Evolutionary conservation across 306 rosid species (phyloP).

Genomic region (Boehmeria nivea): DNA sequence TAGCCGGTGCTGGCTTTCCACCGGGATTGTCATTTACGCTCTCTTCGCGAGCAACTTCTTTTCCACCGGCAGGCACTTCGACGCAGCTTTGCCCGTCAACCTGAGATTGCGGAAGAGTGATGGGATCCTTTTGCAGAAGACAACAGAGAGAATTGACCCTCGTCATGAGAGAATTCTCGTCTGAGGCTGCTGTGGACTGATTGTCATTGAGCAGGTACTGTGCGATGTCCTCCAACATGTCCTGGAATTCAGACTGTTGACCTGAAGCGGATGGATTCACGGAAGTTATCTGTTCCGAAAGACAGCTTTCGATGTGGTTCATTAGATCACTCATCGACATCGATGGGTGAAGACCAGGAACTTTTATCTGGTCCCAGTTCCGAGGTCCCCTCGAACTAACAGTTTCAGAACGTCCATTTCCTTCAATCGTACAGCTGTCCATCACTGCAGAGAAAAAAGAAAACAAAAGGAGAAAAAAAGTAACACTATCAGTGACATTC

Average conservation of each 20-base stretch:
- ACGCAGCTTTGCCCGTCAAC: slow-evolving; percentile 17
- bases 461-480: too few species aligned
- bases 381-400: slow-evolving; percentile 38
- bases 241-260: slow-evolving; percentile 44
- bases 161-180: slow-evolving; percentile 79
- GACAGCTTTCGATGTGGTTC: slow-evolving; percentile 62
- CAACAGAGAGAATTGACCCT: slow-evolving; percentile 82
- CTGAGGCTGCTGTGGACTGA: slow-evolving; percentile 52
- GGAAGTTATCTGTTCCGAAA: slow-evolving; percentile 64
- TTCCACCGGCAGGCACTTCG: slow-evolving; percentile 33
- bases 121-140: slow-evolving; percentile 73
- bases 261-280: slow-evolving; percentile 39
- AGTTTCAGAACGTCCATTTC: slow-evolving; percentile 51
- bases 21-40: slow-evolving; percentile 33
- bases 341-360: slow-evolving; percentile 65
- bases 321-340: slow-evolving; percentile 72
- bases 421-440: slow-evolving; percentile 50
- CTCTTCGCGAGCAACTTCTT: slow-evolving; percentile 30
- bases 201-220: slow-evolving; percentile 68
- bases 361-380: slow-evolving; percentile 58
- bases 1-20: slow-evolving; percentile 40
- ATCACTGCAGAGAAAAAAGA: slow-evolving; percentile 22
- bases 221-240: slow-evolving; percentile 62
- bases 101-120: slow-evolving; percentile 35
- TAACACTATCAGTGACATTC: too few species aligned